Evolutionary conservation across 2,329 filamentous ascomycete genomes (phyloP).

Genomic region (Chaetomiaceae sp.): DNA sequence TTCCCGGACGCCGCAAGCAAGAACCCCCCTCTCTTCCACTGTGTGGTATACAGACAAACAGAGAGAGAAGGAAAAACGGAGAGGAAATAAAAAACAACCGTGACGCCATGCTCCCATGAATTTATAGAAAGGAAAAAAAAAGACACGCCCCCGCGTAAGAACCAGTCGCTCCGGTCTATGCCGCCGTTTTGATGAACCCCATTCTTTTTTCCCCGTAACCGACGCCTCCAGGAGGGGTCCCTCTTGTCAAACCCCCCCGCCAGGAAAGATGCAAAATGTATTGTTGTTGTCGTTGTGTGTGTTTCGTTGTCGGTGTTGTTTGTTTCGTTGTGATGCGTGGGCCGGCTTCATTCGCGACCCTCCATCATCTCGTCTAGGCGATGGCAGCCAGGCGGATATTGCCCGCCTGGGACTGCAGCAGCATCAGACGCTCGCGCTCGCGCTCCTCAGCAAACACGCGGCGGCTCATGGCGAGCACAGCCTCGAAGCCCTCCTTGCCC

Average conservation of each 20-base stretch:
- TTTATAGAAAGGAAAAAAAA: too few species aligned
- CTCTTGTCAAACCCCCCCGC: too few species aligned
- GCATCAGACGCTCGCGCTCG: constrained; percentile 48
- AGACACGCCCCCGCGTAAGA: neutral
- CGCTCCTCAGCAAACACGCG: constrained; percentile 87
- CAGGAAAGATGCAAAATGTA: too few species aligned
- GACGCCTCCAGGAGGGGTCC: neutral
- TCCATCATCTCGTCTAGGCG: too few species aligned
- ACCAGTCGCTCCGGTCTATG: constrained; percentile 1
- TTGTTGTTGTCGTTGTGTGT: too few species aligned
- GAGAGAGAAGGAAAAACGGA: neutral
- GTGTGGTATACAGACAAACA: constrained; percentile 4
- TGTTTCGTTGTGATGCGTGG: too few species aligned
- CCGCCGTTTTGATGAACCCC: constrained; percentile 16
- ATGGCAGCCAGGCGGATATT: constrained; percentile 27
- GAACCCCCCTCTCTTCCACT: neutral
- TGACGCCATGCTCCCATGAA: constrained; percentile 11
- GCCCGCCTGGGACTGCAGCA: constrained; percentile 28
- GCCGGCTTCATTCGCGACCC: too few species aligned
- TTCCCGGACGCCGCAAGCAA: constrained; percentile 6
- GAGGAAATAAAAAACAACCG: constrained; percentile 7
- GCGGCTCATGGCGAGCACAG: constrained; percentile 87
- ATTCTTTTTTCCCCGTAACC: constrained; percentile 8
- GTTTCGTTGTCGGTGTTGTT: too few species aligned
- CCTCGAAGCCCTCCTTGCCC: constrained; percentile 91